Base-by-base conservation (phyloP, 768 basidiomycete species). In the Fistulinella prunicolor region DNA sequence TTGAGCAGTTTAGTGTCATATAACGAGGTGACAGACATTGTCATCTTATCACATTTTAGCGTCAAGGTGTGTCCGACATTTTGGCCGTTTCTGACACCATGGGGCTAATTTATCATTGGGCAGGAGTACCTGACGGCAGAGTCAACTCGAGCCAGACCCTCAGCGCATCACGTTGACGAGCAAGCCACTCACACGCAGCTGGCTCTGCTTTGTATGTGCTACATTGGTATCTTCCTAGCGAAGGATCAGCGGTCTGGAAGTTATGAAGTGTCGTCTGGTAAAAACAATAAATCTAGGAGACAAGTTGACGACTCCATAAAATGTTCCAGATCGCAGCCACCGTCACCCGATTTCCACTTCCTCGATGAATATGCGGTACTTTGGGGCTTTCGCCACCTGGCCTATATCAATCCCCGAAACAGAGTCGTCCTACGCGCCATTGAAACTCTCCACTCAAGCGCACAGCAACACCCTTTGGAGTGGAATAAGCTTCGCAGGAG, bases 11-110 rank as follows among this genome's bases (percentile, higher is more conserved):
- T 54, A 17, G 44, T 54, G 21, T 35, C 6, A 3, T 35, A 53
- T 5, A 16, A 50, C 20, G 35, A 53, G 16, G 28, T 3, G 29
- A 53, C 43, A 13, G 47, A 44, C 8, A 17, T 35, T 9, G 22
- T 57, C 26, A 38, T n/a, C 2, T 10, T 56, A 4, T 48, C 56
- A 5, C 54, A 57, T 16, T 43, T 46, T 34, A 52, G 52, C 3
- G 50, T 56, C 16, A 47, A 56, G 55, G 54, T 56, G 30, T 29
- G 30, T n/a, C 19, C 0, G 2, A 16, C 7, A n/a, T 17, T 24
- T 9, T 22, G 8, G 5, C 3, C 1, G 3, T 21, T 6, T 36
- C 4, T 3, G 17, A 16, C 2, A 4, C 16, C 6, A 23, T 17
- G 0, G 3, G 4, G 4, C 30, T 49, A 16, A 47, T 8, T 14